Conservation (phyloP, 2,329 filamentous ascomycete species). For the Arachnomyces sp. region DNA sequence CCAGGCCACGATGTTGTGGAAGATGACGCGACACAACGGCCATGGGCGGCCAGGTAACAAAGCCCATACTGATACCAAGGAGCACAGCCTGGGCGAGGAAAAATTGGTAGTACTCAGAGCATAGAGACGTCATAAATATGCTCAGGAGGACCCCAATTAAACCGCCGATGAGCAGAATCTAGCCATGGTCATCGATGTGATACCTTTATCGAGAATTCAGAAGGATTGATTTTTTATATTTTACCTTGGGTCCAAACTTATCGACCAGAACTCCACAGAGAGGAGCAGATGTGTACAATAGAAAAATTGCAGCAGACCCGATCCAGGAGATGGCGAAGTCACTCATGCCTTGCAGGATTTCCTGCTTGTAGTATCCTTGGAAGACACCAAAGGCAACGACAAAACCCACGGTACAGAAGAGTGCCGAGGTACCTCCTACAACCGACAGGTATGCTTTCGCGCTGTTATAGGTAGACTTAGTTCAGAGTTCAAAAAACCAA, state of each 20-base stretch:
- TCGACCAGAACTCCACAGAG: conserved; percentile 25
- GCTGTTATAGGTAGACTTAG: too few relatives aligned
- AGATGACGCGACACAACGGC: conserved; percentile 25
- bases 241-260: conserved; percentile 23
- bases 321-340: conserved; percentile 29
- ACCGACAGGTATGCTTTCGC: too few relatives aligned
- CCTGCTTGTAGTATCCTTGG: conserved; percentile 24
- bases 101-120: conserved; percentile 30
- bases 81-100: conserved; percentile 32
- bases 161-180: conserved; percentile 23
- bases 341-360: conserved; percentile 19
- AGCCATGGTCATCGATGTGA: background rate
- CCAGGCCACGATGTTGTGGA: conserved; percentile 20
- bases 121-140: conserved; percentile 33
- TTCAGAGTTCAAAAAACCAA: too few relatives aligned
- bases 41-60: conserved; percentile 24
- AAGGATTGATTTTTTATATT: conserved; percentile 4
- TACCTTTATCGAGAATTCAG: background rate
- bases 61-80: conserved; percentile 23
- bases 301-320: conserved; percentile 25
- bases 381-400: conserved; percentile 32
- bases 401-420: conserved; percentile 33
- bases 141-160: conserved; percentile 22
- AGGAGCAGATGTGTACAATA: conserved; percentile 23
- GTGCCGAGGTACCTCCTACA: conserved; percentile 21